Conservation (phyloP, 106 monocot species). For the Allium sativum region DNA sequence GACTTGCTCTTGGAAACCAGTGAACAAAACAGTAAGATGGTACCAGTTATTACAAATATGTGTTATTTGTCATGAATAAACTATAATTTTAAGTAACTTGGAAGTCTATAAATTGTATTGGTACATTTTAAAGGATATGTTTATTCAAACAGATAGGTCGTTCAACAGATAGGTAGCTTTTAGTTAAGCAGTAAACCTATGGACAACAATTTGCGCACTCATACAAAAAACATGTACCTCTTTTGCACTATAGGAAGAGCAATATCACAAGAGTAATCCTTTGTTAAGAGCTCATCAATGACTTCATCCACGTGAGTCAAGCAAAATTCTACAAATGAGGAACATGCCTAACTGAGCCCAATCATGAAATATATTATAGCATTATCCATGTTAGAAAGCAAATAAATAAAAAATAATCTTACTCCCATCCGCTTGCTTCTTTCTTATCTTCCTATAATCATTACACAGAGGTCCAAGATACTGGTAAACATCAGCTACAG, state of each 20-base stretch:
- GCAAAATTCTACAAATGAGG: conserved; percentile 30
- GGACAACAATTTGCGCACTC: not conserved
- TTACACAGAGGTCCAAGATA: conserved; percentile 92
- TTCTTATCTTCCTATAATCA: conserved; percentile 76
- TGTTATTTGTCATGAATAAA: not conserved
- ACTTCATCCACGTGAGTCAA: conserved; percentile 89
- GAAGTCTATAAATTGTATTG: not conserved
- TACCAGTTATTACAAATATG: too few species aligned
- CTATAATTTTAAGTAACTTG: not conserved
- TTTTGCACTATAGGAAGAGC: conserved; percentile 81
- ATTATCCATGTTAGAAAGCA: not conserved
- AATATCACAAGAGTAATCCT: conserved; percentile 83
- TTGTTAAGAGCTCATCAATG: conserved; percentile 80
- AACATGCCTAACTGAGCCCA: not conserved
- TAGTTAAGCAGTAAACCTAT: not conserved
- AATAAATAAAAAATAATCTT: conserved; percentile 3
- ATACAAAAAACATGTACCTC: conserved; percentile 20
- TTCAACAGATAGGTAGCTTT: not conserved
- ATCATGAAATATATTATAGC: not conserved
- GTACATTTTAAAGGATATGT: not conserved
- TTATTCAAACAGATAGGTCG: not conserved
- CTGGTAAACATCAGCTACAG: conserved; percentile 81
- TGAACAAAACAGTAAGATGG: too few species aligned
- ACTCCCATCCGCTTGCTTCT: conserved; percentile 62
- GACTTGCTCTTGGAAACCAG: too few species aligned